Evolutionary conservation across 2,329 filamentous ascomycete species (phyloP), one percentile per base, ranked within the genome.

Genomic region (Ascocoryne sarcoides): DNA sequence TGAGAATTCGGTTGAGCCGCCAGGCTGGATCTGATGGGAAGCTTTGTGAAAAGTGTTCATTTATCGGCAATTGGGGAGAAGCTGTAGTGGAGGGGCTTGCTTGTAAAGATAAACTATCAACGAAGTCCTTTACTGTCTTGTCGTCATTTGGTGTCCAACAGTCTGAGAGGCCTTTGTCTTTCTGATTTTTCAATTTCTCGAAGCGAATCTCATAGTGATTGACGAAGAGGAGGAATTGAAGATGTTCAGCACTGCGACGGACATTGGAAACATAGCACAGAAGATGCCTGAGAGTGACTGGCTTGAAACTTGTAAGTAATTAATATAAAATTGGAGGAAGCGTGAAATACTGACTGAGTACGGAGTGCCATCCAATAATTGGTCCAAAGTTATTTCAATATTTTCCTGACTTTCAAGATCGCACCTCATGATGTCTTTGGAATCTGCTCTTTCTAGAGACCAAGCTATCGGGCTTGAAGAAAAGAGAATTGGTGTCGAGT

Each of bases 201-300:
- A 15, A 19, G 8, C 4, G 4, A 5, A 17, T 10, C 7, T 34
- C 19, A 17, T 34, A 34, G 17, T 34, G 10, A n/a, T 34, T 17
- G 32, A 16, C 8, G 32, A 34, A 34, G 9, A 34, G 32, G 4
- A 19, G 14, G 32, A 34, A 34, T 34, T 34, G 32, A 7, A 34
- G 32, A 34, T 34, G 4, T 19, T 34, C 32, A 10, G 32, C 14
- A 19, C 14, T 34, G 23, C 23, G 23, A 7, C 23, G 23, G 7
- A 7, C 23, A 26, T 26, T 26, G 7, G 12, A 26, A 7, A 26
- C 7, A 26, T 26, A 26, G 12, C 12, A 26, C 23, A 26, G 12
- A 12, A 26, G 23, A 12, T 26, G 7, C 7, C 23, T 26, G 23
- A 26, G 23, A 7, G 12, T 12, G 23, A 7, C 7, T 26, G 7